A percentile compares a stretch with the other conserved stretches of the same genome.
Conservation (phyloP, 768 basidiomycete species). For the Tylopilus intermedius region DNA sequence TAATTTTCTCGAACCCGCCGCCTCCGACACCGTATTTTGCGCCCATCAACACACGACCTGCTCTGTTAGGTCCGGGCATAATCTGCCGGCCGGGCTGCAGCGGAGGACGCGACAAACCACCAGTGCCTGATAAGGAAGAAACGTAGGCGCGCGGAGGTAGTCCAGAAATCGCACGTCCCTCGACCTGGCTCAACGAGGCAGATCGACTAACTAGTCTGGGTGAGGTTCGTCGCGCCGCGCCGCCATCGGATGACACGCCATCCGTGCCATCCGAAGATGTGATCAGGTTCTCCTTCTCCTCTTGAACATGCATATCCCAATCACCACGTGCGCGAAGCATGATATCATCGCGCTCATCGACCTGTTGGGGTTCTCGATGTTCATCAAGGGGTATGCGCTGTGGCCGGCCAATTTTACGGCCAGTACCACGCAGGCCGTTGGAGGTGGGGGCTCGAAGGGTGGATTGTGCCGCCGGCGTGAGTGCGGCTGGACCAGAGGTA, state of each 20-base stretch:
- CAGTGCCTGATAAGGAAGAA: constrained; percentile 21
- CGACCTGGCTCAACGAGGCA: constrained; percentile 31
- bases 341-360: constrained; percentile 34
- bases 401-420: constrained; percentile 32
- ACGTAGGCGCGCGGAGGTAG: constrained; percentile 31
- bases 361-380: constrained; percentile 27
- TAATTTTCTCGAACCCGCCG: constrained; percentile 45
- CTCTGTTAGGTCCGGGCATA: constrained; percentile 41
- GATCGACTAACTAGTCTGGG: constrained; percentile 30
- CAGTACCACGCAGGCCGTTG: constrained; percentile 32
- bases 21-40: constrained; percentile 28
- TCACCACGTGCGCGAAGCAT: constrained; percentile 26
- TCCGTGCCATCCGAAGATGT: constrained; percentile 24
- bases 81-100: constrained; percentile 40
- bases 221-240: constrained; percentile 19
- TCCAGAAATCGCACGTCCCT: constrained; percentile 32
- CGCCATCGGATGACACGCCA: constrained; percentile 23
- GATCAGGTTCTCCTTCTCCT: constrained; percentile 39
- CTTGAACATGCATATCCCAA: constrained; percentile 28
- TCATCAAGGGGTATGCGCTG: constrained; percentile 38
- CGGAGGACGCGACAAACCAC: constrained; percentile 40
- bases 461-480: constrained; percentile 28
- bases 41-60: constrained; percentile 47
- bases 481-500: constrained; percentile 52
- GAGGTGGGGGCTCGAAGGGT: constrained; percentile 28